These are phyloP conservation scores for Coniferiporia sulphurascens DNA, from an alignment of 1,284 basidiomycete species.

Conservation along the genomic window DNA sequence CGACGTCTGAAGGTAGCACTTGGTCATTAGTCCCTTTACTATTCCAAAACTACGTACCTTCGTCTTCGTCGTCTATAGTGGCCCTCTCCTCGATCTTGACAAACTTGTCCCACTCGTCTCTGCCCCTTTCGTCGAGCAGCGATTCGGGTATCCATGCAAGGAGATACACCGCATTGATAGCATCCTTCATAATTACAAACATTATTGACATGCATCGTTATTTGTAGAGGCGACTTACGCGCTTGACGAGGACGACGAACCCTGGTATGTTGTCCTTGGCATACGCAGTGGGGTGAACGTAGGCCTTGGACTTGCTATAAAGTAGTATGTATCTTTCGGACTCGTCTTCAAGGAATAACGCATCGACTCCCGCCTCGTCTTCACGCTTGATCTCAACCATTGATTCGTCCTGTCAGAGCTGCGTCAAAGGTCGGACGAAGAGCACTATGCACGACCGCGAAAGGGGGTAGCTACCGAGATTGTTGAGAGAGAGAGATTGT, in stretches of 20 bases:
- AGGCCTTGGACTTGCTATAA: conserved; percentile 89
- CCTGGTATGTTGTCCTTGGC: conserved; percentile 91
- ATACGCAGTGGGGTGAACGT: conserved; percentile 91
- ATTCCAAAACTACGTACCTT: conserved; percentile 42
- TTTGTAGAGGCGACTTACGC: conserved; percentile 40
- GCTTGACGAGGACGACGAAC: conserved; percentile 84
- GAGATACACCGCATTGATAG: conserved; percentile 65
- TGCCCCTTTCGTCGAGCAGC: conserved; percentile 69
- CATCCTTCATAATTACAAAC: conserved; percentile 46
- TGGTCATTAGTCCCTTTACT: not conserved
- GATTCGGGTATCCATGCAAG: conserved; percentile 85
- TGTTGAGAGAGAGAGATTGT: conserved; percentile 13
- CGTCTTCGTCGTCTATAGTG: conserved; percentile 57
- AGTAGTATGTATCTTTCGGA: conserved; percentile 63
- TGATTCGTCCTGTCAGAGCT: conserved; percentile 43
- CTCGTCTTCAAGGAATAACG: conserved; percentile 37
- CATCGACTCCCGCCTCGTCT: conserved; percentile 25
- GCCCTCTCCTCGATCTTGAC: conserved; percentile 71
- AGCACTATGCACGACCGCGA: not conserved
- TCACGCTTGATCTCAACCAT: conserved; percentile 75
- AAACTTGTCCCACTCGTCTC: conserved; percentile 82
- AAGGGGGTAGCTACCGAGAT: conserved; percentile 11
- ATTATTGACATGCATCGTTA: conserved; percentile 1
- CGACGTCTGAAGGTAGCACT: conserved; percentile 48
- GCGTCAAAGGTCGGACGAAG: not conserved